Evolutionary conservation across 192 early-diverging fungal genomes (phyloP).

Genomic region (Backusella tuberculispora): DNA sequence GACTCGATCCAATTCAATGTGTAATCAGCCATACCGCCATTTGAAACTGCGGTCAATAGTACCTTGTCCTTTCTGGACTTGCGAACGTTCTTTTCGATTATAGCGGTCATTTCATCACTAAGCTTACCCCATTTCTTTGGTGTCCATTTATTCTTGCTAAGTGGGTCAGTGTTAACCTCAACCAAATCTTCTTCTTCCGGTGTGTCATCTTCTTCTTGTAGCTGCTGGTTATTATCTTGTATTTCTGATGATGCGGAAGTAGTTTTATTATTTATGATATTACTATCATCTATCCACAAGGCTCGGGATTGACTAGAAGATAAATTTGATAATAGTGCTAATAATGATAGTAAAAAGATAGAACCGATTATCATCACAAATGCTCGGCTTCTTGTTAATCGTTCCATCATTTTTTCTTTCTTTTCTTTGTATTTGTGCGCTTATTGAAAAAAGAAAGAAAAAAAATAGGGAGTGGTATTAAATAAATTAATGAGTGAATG

Average conservation of each 20-base stretch:
- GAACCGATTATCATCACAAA: conserved; percentile 8
- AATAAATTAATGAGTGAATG: background rate
- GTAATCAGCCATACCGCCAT: conserved; percentile 45
- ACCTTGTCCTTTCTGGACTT: conserved; percentile 21
- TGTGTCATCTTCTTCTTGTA: background rate
- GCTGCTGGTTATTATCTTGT: background rate
- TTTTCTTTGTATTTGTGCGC: background rate
- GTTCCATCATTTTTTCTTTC: conserved; percentile 12
- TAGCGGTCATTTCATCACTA: background rate
- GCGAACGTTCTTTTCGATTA: conserved; percentile 1
- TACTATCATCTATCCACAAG: conserved; percentile 2
- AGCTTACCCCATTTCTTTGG: conserved; percentile 14
- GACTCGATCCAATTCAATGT: conserved; percentile 49
- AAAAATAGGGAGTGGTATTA: background rate
- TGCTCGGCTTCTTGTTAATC: conserved; percentile 7
- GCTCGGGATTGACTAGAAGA: background rate
- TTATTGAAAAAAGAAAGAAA: background rate
- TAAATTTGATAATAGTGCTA: conserved; percentile 14
- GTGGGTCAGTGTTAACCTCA: conserved; percentile 8
- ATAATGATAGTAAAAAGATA: conserved; percentile 13
- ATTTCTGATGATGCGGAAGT: background rate
- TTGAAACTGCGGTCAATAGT: conserved; percentile 42
- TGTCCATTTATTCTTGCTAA: conserved; percentile 15
- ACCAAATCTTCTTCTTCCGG: conserved; percentile 24
- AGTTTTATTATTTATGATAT: background rate